These are phyloP conservation scores for Vitis rotundifolia DNA, from an alignment of 164 flowering plant genomes.

Conservation along the genomic window DNA sequence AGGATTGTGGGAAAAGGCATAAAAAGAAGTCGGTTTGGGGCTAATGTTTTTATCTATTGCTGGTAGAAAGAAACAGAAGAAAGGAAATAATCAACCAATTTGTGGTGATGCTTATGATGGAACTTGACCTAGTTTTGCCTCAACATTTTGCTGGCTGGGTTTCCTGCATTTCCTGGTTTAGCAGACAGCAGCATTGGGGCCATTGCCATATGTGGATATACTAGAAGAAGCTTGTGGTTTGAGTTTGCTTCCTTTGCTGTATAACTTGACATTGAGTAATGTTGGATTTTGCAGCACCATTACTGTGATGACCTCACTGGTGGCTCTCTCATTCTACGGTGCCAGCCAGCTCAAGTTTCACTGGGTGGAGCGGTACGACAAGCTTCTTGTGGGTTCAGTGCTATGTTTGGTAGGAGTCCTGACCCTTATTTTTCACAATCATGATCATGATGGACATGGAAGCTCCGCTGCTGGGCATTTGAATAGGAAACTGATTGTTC, in stretches of 20 bases:
- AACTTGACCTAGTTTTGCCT: too few relatives aligned
- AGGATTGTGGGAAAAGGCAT: too few relatives aligned
- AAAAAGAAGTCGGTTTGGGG: too few relatives aligned
- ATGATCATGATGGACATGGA: constrained; percentile 44
- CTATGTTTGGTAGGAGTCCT: constrained; percentile 87
- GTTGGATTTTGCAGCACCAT: constrained; percentile 67
- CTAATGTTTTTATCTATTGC: too few relatives aligned
- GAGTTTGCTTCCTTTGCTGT: not conserved
- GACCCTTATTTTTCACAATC: constrained; percentile 87
- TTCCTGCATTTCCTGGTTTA: too few relatives aligned
- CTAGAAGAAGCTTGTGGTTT: not conserved
- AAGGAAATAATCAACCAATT: too few relatives aligned
- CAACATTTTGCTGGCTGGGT: too few relatives aligned
- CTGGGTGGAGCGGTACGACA: constrained; percentile 96
- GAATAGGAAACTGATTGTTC: constrained; percentile 57
- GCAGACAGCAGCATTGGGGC: too few relatives aligned
- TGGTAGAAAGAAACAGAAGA: too few relatives aligned
- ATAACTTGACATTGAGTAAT: not conserved
- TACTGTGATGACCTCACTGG: constrained; percentile 92
- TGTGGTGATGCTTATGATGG: too few relatives aligned
- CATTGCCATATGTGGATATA: too few relatives aligned
- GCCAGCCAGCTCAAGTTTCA: constrained; percentile 98
- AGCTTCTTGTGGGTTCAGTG: constrained; percentile 93
- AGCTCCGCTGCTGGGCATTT: constrained; percentile 35
- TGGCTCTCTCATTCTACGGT: constrained; percentile 95